These are phyloP conservation scores for Asterochloris erici DNA, from an alignment of 139 green algal species.

Conservation along the genomic window DNA sequence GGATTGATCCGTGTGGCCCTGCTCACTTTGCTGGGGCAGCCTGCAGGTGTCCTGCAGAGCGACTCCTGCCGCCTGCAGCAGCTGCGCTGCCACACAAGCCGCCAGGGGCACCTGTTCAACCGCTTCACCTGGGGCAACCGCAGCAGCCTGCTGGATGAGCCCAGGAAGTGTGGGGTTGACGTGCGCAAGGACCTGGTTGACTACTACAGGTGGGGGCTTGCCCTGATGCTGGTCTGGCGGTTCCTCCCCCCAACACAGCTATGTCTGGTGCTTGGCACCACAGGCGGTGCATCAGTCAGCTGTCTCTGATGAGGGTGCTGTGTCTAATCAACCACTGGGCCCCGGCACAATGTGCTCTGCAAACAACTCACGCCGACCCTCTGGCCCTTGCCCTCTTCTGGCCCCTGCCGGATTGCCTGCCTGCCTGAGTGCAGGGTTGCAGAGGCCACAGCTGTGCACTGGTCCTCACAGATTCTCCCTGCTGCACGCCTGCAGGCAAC, in stretches of 20 bases:
- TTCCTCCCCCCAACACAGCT: neutral
- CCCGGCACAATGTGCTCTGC: too few relatives aligned
- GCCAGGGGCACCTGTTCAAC: slow-evolving; percentile 66
- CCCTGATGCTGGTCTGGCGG: neutral
- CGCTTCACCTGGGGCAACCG: slow-evolving; percentile 96
- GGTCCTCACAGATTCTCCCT: neutral
- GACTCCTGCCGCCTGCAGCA: slow-evolving; percentile 80
- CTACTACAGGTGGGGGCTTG: slow-evolving; percentile 73
- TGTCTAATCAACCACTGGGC: too few relatives aligned
- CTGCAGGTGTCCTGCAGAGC: slow-evolving; percentile 68
- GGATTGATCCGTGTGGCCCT: too few relatives aligned
- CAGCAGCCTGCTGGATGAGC: slow-evolving; percentile 66
- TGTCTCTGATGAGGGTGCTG: too few relatives aligned
- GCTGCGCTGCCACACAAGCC: slow-evolving; percentile 81
- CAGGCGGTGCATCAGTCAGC: neutral
- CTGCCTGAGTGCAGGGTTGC: too few relatives aligned
- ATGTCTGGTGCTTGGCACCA: neutral
- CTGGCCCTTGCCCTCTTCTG: too few relatives aligned
- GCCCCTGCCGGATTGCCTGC: too few relatives aligned
- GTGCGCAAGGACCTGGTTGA: slow-evolving; percentile 69
- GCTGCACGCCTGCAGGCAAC: slow-evolving; percentile 29
- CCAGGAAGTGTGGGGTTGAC: slow-evolving; percentile 50
- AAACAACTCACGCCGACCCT: too few relatives aligned
- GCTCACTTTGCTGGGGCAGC: too few relatives aligned
- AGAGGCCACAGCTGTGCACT: too few relatives aligned